Evolutionary conservation across 306 rosid genomes (phyloP).

Genomic region (Cyclanthera cordifolia): DNA sequence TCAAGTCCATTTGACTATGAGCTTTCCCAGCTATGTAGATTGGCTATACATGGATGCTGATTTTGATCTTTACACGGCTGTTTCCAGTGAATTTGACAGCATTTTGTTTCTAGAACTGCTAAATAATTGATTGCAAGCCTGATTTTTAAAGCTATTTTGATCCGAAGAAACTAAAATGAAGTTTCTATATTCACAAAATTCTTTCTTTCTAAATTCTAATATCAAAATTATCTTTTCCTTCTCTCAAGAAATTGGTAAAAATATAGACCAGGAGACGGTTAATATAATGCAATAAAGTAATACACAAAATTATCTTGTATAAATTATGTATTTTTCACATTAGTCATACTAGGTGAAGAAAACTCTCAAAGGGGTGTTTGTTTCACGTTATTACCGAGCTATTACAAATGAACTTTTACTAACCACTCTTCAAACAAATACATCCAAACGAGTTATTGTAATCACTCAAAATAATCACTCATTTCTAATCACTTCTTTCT

Average conservation of each 20-base stretch:
- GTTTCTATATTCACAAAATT: not conserved
- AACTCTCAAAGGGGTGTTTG: no score
- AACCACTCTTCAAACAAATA: no score
- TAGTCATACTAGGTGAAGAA: not conserved
- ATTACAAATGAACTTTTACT: no score
- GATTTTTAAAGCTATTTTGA: not conserved
- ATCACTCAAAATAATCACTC: no score
- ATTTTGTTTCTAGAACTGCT: not conserved
- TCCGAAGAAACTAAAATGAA: not conserved
- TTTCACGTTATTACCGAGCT: no score
- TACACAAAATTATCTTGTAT: not conserved
- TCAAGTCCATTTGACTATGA: slow-evolving; percentile 8
- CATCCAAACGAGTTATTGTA: no score
- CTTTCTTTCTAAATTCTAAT: not conserved
- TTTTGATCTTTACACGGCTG: not conserved
- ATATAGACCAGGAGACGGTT: not conserved
- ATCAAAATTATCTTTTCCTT: not conserved
- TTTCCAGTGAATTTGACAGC: not conserved
- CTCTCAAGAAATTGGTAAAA: not conserved
- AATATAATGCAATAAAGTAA: not conserved
- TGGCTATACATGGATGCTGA: slow-evolving; percentile 3
- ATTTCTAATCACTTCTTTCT: no score
- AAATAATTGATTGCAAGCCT: not conserved
- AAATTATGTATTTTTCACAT: not conserved
- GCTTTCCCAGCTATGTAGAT: not conserved